These are phyloP conservation scores for Aspergillus ochraceoroseus DNA, from an alignment of 2,329 filamentous ascomycete species.

Conservation along the genomic window DNA sequence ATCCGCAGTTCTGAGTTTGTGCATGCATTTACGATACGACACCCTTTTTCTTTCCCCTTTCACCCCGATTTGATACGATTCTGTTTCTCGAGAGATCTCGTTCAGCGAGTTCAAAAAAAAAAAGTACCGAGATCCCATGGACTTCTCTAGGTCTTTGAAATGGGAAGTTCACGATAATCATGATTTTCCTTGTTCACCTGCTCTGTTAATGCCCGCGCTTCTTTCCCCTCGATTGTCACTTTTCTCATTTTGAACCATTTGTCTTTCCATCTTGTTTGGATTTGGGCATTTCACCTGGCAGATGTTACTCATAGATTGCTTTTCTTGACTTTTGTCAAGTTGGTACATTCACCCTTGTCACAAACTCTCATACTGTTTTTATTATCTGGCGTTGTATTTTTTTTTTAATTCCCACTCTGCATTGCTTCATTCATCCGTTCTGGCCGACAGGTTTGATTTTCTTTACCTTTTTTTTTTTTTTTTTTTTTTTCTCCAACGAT, in stretches of 20 bases:
- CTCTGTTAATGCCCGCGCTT: slow-evolving; percentile 21
- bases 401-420: slow-evolving; percentile 23
- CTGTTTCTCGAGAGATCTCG: slow-evolving; percentile 16
- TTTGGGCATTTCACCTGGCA: slow-evolving; percentile 38
- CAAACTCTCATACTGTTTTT: slow-evolving; percentile 14
- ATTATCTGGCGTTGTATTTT: slow-evolving; percentile 29
- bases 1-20: slow-evolving; percentile 16
- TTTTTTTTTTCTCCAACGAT: slow-evolving; percentile 11
- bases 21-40: slow-evolving; percentile 18
- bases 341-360: slow-evolving; percentile 31
- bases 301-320: slow-evolving; percentile 39
- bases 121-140: slow-evolving; percentile 14
- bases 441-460: slow-evolving; percentile 22
- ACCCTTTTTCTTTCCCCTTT: slow-evolving; percentile 11
- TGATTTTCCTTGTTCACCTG: slow-evolving; percentile 37
- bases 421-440: slow-evolving; percentile 26
- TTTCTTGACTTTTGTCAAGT: slow-evolving; percentile 29
- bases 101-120: slow-evolving; percentile 17
- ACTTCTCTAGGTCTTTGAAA: slow-evolving; percentile 21
- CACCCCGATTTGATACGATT: slow-evolving; percentile 16
- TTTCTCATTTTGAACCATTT: slow-evolving; percentile 29
- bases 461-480: slow-evolving; percentile 17
- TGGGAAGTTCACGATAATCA: slow-evolving; percentile 37
- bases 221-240: slow-evolving; percentile 28
- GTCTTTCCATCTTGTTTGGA: slow-evolving; percentile 17